Percentiles rank a stretch among this genome's conserved stretches.
Conservation (phyloP, 2,329 filamentous ascomycete genomes). For the Alternaria triticimaculans region DNA sequence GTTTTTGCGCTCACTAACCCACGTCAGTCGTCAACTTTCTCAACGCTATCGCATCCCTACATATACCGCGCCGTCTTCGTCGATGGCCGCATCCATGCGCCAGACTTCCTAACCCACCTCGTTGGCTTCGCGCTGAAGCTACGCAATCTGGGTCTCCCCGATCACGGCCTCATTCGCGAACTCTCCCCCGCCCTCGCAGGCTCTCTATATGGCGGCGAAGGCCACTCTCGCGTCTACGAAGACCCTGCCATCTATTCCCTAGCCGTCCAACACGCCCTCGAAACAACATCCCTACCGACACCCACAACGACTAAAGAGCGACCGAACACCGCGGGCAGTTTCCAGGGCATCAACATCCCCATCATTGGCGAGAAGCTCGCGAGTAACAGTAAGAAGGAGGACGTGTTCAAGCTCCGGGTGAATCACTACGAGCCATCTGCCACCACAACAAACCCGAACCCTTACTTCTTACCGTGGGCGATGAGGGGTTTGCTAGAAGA, state of each 20-base stretch:
- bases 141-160: conserved; percentile 88
- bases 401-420: conserved; percentile 39
- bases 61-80: conserved; percentile 97
- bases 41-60: conserved; percentile 85
- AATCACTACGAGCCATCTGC: conserved; percentile 42
- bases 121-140: conserved; percentile 93
- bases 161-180: conserved; percentile 92
- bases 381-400: conserved; percentile 17
- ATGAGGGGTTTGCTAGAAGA: conserved; percentile 94
- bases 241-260: conserved; percentile 82
- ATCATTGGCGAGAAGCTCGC: conserved; percentile 33
- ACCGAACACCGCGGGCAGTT: conserved; percentile 28
- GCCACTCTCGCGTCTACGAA: conserved; percentile 92
- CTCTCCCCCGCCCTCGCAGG: conserved; percentile 87
- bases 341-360: conserved; percentile 42
- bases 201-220: conserved; percentile 88
- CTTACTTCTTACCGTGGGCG: conserved; percentile 92
- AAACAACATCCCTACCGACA: conserved; percentile 51
- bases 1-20: conserved; percentile 2
- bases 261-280: conserved; percentile 56
- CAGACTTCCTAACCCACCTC: conserved; percentile 91
- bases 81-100: conserved; percentile 87
- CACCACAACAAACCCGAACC: conserved; percentile 65
- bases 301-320: conserved; percentile 25
- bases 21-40: conserved; percentile 82